phyloP scores from a whole-genome alignment of 208 protist genomes.

The Leishmania aethiopica region DNA sequence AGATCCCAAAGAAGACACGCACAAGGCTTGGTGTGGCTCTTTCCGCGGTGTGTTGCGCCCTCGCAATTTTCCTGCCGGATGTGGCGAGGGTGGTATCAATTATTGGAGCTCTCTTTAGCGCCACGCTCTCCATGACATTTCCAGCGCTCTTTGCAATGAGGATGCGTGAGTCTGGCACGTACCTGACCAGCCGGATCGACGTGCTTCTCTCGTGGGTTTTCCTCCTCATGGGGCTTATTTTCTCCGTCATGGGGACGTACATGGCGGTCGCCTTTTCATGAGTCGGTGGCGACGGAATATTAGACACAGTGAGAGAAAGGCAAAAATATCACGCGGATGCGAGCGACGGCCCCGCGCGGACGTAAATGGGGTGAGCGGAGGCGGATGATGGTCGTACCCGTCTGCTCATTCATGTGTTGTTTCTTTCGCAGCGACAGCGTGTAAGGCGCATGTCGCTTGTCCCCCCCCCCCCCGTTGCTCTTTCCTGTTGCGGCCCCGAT shows the following conservation, averaged over 20 bases:
- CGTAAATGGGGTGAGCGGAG: background rate
- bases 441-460: background rate
- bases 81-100: constrained; percentile 67
- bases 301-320: background rate
- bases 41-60: constrained; percentile 34
- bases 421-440: background rate
- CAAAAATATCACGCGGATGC: background rate
- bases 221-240: constrained; percentile 51
- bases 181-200: constrained; percentile 55
- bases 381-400: background rate
- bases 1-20: constrained; percentile 64
- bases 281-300: background rate
- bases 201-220: constrained; percentile 43
- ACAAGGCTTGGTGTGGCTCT: constrained; percentile 48
- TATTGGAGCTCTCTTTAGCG: constrained; percentile 71
- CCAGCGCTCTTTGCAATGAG: constrained; percentile 74
- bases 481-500: background rate
- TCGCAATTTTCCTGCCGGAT: constrained; percentile 72
- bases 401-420: background rate
- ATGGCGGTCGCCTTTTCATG: constrained; percentile 53
- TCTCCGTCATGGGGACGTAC: constrained; percentile 57
- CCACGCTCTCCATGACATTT: constrained; percentile 81
- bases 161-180: constrained; percentile 64
- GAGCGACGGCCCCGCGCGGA: background rate
- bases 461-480: background rate